Conservation (phyloP, 495 filamentous ascomycete genomes). For the Aspergillus nanangensis region DNA sequence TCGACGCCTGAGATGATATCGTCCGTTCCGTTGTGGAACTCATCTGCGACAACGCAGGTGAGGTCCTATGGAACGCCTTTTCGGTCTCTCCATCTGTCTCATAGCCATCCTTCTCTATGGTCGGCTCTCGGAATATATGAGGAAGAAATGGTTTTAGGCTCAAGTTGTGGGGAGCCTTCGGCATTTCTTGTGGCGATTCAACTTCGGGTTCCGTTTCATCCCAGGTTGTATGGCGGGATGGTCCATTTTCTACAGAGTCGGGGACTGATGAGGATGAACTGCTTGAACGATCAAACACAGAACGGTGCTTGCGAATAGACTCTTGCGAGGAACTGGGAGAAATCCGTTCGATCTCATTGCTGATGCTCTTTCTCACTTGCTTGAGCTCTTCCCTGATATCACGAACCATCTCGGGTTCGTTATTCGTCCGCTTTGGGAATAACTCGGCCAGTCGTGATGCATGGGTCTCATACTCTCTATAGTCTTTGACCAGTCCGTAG, state of each 20-base stretch:
- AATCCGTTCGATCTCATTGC: conserved; percentile 52
- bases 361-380: conserved; percentile 46
- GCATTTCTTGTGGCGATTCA: conserved; percentile 32
- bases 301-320: conserved; percentile 48
- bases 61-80: conserved; percentile 15
- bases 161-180: conserved; percentile 17
- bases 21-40: conserved; percentile 31
- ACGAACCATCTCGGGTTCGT: conserved; percentile 33
- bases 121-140: conserved; percentile 31
- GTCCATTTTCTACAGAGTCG: conserved; percentile 33
- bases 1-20: conserved; percentile 20
- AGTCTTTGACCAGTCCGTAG: conserved; percentile 65
- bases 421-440: conserved; percentile 29
- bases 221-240: conserved; percentile 30
- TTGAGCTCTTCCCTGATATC: conserved; percentile 44
- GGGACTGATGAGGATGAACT: conserved; percentile 53
- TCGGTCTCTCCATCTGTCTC: conserved; percentile 38
- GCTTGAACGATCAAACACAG: conserved; percentile 69
- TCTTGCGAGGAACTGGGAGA: conserved; percentile 47
- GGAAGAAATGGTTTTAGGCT: conserved; percentile 33
- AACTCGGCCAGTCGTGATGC: conserved; percentile 49
- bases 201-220: conserved; percentile 25
- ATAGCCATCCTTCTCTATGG: conserved; percentile 36
- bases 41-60: conserved; percentile 31
- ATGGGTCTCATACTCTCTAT: conserved; percentile 66